phyloP scores from a whole-genome alignment of 306 rosid genomes.

The Crotalaria pallida region DNA sequence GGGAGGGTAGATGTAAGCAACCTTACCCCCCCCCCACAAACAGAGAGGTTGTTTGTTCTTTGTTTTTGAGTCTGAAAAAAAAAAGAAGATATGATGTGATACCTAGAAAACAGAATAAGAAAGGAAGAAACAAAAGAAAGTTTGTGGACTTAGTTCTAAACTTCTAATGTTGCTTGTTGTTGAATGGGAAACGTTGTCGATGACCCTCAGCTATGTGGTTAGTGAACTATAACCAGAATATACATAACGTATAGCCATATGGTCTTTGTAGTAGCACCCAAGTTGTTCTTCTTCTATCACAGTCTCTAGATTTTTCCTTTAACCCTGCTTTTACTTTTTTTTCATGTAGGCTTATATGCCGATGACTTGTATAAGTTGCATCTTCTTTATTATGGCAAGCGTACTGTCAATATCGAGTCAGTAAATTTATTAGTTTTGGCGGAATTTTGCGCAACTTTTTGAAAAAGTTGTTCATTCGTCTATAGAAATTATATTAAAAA shows the following conservation, averaged over 20 bases:
- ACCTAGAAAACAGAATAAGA: neutral
- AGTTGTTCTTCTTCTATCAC: neutral
- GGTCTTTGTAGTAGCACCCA: neutral
- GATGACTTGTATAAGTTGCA: neutral
- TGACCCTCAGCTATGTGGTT: neutral
- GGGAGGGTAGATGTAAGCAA: too few relatives aligned
- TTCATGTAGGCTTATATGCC: neutral
- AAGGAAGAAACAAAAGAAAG: neutral
- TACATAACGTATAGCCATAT: neutral
- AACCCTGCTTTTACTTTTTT: constrained; percentile 1
- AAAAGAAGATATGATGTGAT: neutral
- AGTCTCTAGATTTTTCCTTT: neutral
- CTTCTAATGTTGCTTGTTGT: neutral
- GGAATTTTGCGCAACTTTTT: neutral
- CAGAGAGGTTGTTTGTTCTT: neutral
- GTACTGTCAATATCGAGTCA: neutral
- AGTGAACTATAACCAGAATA: neutral
- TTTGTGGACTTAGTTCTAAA: neutral
- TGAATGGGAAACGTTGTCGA: neutral
- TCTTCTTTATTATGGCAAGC: neutral
- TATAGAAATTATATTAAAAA: neutral
- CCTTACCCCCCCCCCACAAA: too few relatives aligned
- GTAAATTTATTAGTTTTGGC: neutral
- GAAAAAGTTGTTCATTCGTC: neutral
- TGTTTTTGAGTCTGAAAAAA: neutral